Evolutionary conservation across 176 grass and related monocot species (phyloP), one percentile per base, ranked within the genome.

Genomic region (Poa pratensis): DNA sequence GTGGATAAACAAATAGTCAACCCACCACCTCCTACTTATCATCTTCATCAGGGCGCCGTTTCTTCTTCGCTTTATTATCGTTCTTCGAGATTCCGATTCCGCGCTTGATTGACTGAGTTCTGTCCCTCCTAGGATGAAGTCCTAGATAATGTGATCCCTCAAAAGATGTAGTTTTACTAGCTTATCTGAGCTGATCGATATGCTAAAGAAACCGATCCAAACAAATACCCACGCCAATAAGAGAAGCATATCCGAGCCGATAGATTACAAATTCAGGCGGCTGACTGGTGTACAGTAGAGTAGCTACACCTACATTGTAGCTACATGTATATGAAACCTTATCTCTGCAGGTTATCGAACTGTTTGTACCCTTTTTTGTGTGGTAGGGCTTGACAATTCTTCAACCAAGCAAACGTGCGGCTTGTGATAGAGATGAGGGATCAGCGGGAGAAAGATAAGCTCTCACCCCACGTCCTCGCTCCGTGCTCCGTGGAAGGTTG

Each of bases 81-180:
- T 4, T 35, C 2, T 35, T 35, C 34, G 34, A 87, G 80, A 75
- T 84, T 84, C 89, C 30, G 75, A 90, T 83, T 87, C 75, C 39
- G 18, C 5, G 39, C n/a, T 58, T 39, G 80, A 9, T 24, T 45
- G 42, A 48, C 55, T 59, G 2, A 35, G 43, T 39, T 72, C 9
- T 9, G 43, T 59, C 75, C n/a, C n/a, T n/a, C n/a, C 58, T 75
- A 80, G 80, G 84, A 80, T 45, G 59, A 18, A 49, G 69, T 9
- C 58, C 61, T 70, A 62, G 75, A 23, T 2, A 72, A 77, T 52
- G 68, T 11, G 58, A 74, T 79, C 66, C 42, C 69, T 9, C 6
- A 9, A 4, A 73, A 23, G 69, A 49, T 18, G 55, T 35, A 58
- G 82, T 35, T 35, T 89, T 83, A 86, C 50, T 61, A 79, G 74